Percentiles rank a stretch among this genome's conserved stretches.
These are phyloP conservation scores for Pseudopyricularia cyperi DNA, from an alignment of 2,329 filamentous ascomycete genomes.

Conservation along the genomic window DNA sequence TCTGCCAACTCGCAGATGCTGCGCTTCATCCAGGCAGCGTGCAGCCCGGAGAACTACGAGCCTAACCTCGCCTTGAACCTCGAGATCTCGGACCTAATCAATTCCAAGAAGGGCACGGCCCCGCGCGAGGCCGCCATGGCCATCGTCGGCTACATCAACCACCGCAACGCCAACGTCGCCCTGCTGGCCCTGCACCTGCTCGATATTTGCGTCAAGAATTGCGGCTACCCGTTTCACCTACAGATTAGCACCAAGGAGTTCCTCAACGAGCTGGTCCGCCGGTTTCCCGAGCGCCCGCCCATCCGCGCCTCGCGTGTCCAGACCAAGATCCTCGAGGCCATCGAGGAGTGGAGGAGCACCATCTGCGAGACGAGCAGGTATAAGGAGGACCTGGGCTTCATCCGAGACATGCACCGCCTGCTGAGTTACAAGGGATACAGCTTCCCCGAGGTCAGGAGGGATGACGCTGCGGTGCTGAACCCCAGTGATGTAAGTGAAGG, in stretches of 20 bases:
- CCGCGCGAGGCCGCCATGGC: conserved; percentile 88
- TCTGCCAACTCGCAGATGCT: conserved; percentile 76
- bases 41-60: conserved; percentile 95
- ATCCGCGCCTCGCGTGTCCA: conserved; percentile 78
- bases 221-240: conserved; percentile 95
- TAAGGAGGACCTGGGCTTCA: conserved; percentile 92
- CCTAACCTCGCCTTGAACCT: conserved; percentile 93
- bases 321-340: conserved; percentile 82
- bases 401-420: conserved; percentile 92
- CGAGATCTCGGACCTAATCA: conserved; percentile 92
- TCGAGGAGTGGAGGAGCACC: conserved; percentile 96
- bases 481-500: conserved; percentile 71
- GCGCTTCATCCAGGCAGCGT: conserved; percentile 91
- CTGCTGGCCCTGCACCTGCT: conserved; percentile 82
- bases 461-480: conserved; percentile 93
- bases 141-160: conserved; percentile 91
- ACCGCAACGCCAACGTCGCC: conserved; percentile 90
- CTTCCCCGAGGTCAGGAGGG: conserved; percentile 81
- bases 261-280: conserved; percentile 89
- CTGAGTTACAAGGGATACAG: conserved; percentile 94
- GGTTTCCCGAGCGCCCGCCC: conserved; percentile 89
- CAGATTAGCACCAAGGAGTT: conserved; percentile 99
- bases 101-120: conserved; percentile 90
- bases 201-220: conserved; percentile 99
- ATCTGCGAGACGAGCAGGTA: conserved; percentile 98